These are phyloP conservation scores for Atkinsonella texensis DNA, from an alignment of 2,329 filamentous ascomycete genomes.

Conservation along the genomic window DNA sequence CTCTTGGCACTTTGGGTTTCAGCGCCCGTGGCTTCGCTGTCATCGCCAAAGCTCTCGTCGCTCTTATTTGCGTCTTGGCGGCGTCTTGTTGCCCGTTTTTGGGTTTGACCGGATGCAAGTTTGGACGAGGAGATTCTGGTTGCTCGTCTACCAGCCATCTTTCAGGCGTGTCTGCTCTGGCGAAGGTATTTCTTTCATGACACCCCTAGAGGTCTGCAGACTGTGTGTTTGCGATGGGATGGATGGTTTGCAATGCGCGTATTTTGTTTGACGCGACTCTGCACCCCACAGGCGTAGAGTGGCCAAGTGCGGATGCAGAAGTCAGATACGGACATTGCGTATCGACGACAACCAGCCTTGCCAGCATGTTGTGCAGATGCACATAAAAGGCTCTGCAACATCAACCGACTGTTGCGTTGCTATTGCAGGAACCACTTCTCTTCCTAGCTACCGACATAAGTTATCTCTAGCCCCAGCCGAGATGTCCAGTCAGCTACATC, in stretches of 20 bases:
- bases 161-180: not conserved
- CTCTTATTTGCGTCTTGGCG: not conserved
- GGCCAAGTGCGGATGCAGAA: not conserved
- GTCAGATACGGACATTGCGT: not conserved
- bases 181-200: not conserved
- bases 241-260: not conserved
- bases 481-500: too few relatives aligned
- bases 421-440: too few relatives aligned
- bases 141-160: slow-evolving; percentile 4
- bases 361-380: too few relatives aligned
- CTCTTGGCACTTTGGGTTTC: slow-evolving; percentile 4
- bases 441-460: too few relatives aligned
- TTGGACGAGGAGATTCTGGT: not conserved
- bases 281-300: slow-evolving; percentile 3
- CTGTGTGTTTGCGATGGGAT: not conserved
- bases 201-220: not conserved
- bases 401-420: too few relatives aligned
- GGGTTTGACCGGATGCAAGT: not conserved
- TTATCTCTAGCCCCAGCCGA: too few relatives aligned
- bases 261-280: slow-evolving; percentile 1
- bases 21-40: not conserved
- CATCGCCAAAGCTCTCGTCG: slow-evolving; percentile 1
- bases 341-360: not conserved
- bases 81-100: not conserved
- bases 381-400: too few relatives aligned